phyloP scores from a whole-genome alignment of 106 monocot genomes.

The Dendrobium nobile region DNA sequence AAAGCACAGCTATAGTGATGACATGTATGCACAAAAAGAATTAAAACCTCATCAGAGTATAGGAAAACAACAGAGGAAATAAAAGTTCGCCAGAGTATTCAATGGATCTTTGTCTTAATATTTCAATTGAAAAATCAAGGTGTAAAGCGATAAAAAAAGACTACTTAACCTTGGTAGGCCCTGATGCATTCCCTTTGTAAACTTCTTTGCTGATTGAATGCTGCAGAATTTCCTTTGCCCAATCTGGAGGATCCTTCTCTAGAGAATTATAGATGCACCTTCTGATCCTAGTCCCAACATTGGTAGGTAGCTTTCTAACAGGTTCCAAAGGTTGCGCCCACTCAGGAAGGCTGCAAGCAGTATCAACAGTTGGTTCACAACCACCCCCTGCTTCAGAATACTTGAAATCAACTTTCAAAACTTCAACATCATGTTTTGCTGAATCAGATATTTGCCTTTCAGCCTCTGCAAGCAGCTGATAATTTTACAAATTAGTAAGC shows the following conservation, averaged over 20 bases:
- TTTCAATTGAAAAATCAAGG: neutral
- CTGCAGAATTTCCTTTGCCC: conserved; percentile 81
- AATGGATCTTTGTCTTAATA: neutral
- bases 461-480: conserved; percentile 95
- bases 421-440: conserved; percentile 26
- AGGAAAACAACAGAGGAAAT: neutral
- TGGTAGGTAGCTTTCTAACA: conserved; percentile 90
- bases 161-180: conserved; percentile 84
- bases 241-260: conserved; percentile 77
- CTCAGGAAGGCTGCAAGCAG: conserved; percentile 50
- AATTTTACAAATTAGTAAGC: conserved; percentile 31
- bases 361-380: conserved; percentile 25
- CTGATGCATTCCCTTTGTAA: conserved; percentile 98
- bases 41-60: neutral
- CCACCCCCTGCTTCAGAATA: conserved; percentile 29
- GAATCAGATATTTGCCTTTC: conserved; percentile 59
- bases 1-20: neutral
- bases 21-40: neutral
- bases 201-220: conserved; percentile 98
- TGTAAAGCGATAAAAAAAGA: neutral
- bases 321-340: conserved; percentile 84
- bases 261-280: conserved; percentile 80
- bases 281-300: conserved; percentile 96
- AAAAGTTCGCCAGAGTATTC: neutral
- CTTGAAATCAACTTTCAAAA: conserved; percentile 37